phyloP scores from a whole-genome alignment of 768 basidiomycete genomes.

The Trametes coccinea region DNA sequence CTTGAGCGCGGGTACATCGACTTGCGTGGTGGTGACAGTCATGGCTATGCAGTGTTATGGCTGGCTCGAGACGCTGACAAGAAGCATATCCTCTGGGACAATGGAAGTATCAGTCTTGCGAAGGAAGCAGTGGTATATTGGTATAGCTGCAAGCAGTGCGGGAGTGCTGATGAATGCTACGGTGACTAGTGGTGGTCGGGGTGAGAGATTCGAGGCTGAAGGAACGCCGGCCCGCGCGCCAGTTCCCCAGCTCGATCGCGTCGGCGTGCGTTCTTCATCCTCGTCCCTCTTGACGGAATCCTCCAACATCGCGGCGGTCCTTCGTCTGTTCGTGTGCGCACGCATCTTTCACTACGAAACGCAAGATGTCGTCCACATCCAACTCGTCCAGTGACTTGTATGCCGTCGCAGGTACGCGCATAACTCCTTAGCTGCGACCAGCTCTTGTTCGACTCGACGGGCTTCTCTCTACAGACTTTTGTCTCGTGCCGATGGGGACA shows the following conservation, averaged over 20 bases:
- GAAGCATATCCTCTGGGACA: background rate
- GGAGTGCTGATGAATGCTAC: background rate
- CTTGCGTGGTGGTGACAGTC: slow-evolving; percentile 29
- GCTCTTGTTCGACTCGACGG: background rate
- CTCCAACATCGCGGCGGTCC: too few species aligned
- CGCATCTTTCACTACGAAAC: background rate
- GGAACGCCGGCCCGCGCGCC: background rate
- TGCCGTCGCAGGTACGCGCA: slow-evolving; percentile 21
- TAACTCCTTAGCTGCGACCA: background rate
- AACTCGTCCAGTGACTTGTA: slow-evolving; percentile 22
- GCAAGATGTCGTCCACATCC: slow-evolving; percentile 4
- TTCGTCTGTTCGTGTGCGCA: background rate
- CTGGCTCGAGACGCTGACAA: background rate
- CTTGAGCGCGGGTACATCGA: slow-evolving; percentile 50
- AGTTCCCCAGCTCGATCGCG: background rate
- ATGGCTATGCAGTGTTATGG: slow-evolving; percentile 14
- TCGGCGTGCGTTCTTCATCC: background rate
- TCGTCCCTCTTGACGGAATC: too few species aligned
- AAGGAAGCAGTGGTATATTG: too few species aligned
- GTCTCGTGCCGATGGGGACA: slow-evolving; percentile 85
- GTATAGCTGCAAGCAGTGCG: background rate
- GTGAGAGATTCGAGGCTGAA: background rate
- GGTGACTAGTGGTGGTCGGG: background rate
- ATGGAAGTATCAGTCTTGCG: background rate
- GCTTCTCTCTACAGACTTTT: slow-evolving; percentile 61